Conservation (phyloP, 768 basidiomycete genomes). For the Fomitopsis serialis region DNA sequence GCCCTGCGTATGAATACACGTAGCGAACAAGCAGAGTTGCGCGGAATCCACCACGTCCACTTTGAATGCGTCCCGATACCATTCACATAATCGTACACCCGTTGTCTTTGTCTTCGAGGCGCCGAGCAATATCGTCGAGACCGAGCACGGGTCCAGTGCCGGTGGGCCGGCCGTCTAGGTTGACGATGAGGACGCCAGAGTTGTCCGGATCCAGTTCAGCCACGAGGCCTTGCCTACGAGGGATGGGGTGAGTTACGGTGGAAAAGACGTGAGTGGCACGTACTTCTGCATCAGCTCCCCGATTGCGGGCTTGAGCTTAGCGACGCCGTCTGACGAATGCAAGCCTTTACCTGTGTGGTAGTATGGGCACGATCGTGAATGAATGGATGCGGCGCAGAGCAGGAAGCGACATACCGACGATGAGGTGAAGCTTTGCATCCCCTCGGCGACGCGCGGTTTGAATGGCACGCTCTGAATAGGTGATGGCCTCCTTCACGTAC, state of each 20-base stretch:
- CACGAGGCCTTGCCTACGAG: conserved; percentile 58
- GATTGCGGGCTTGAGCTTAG: conserved; percentile 91
- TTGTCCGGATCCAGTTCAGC: conserved; percentile 79
- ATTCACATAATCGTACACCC: conserved; percentile 68
- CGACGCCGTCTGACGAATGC: conserved; percentile 69
- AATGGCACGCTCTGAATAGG: conserved; percentile 65
- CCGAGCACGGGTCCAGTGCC: conserved; percentile 38
- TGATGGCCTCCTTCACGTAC: conserved; percentile 89
- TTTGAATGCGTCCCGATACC: no score
- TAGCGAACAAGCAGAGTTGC: no score
- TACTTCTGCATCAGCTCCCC: conserved; percentile 82
- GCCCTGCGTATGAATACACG: no score
- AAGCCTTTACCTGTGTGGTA: conserved; percentile 62
- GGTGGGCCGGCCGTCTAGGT: conserved; percentile 41
- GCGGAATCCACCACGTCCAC: no score
- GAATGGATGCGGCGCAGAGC: not conserved
- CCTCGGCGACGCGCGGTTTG: conserved; percentile 59
- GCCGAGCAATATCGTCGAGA: conserved; percentile 53
- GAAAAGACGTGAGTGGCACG: not conserved
- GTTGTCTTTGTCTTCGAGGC: conserved; percentile 44
- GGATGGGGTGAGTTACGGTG: no score
- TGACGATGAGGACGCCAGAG: conserved; percentile 78
- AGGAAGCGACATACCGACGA: conserved; percentile 66
- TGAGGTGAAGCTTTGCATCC: conserved; percentile 63
- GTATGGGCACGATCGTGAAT: not conserved